Evolutionary conservation across 2,329 filamentous ascomycete species (phyloP).

Genomic region (Colletotrichum zoysiae): DNA sequence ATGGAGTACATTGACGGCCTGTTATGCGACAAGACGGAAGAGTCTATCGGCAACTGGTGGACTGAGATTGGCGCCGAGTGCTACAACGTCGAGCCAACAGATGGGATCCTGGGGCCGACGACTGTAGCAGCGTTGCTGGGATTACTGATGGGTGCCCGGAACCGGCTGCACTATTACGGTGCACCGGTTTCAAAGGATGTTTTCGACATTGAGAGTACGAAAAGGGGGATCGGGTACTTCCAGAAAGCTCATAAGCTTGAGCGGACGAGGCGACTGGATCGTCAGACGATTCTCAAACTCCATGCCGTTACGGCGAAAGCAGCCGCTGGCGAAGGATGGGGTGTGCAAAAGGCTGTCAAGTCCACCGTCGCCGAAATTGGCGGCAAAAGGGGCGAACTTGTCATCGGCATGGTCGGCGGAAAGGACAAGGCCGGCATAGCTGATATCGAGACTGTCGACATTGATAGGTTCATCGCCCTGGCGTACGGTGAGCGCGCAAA

Average conservation of each 20-base stretch:
- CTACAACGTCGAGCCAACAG: conserved; percentile 91
- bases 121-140: conserved; percentile 91
- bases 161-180: conserved; percentile 86
- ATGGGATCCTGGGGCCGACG: conserved; percentile 91
- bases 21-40: conserved; percentile 93
- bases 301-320: conserved; percentile 91
- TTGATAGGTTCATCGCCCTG: conserved; percentile 84
- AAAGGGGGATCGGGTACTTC: conserved; percentile 87
- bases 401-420: conserved; percentile 92
- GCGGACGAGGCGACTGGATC: conserved; percentile 82
- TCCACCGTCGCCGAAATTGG: conserved; percentile 94
- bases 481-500: conserved; percentile 86
- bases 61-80: conserved; percentile 91
- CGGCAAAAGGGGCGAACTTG: conserved; percentile 92
- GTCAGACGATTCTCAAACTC: conserved; percentile 83
- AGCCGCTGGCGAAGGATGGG: conserved; percentile 89
- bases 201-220: conserved; percentile 86
- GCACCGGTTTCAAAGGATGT: conserved; percentile 90
- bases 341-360: conserved; percentile 93
- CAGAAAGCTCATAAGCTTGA: conserved; percentile 90
- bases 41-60: conserved; percentile 95
- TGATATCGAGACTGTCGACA: conserved; percentile 91
- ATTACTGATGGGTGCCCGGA: conserved; percentile 89
- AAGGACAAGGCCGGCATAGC: conserved; percentile 90
- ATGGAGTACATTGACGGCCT: conserved; percentile 91